phyloP scores from a whole-genome alignment of 2,329 filamentous ascomycete species.

The Xylaria hypoxylon region DNA sequence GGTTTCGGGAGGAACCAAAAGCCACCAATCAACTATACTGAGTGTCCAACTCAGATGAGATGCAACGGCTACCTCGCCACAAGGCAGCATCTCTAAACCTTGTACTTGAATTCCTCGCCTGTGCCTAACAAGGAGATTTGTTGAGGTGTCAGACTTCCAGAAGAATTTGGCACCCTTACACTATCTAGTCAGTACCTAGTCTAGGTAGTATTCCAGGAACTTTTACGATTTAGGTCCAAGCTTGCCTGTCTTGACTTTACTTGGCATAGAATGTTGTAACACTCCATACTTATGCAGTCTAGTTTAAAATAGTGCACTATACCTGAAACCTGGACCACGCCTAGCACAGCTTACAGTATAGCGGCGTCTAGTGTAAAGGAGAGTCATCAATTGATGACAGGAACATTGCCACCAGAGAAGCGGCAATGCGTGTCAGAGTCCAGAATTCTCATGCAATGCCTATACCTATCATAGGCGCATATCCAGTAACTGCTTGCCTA shows the following conservation, averaged over 20 bases:
- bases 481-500: constrained; percentile 15
- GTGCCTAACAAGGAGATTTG: constrained; percentile 14
- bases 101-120: constrained; percentile 4
- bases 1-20: too few relatives aligned
- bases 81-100: background rate
- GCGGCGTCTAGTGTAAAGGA: background rate
- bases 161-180: constrained; percentile 2
- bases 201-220: constrained; percentile 22
- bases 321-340: background rate
- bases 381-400: constrained; percentile 10
- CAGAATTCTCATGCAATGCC: background rate
- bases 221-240: background rate
- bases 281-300: background rate
- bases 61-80: too few relatives aligned
- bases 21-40: too few relatives aligned
- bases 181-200: too few relatives aligned
- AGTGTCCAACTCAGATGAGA: too few relatives aligned
- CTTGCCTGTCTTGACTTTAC: constrained; percentile 4
- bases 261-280: constrained; percentile 9
- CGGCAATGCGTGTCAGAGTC: background rate
- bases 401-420: background rate
- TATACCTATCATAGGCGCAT: constrained; percentile 6
- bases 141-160: constrained; percentile 11
- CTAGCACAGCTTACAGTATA: background rate
- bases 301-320: background rate